Percentiles rank a stretch among this genome's conserved stretches.
These are phyloP conservation scores for rapeseed (Brassica napus) DNA, from an alignment of 345 rosid species.

Conservation along the genomic window Da-Ae NC_063439.1:28532001-28532500, in stretches of 20 bases:
- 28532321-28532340: not conserved
- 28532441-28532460: constrained; percentile 26
- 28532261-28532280: not conserved
- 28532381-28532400: no score
- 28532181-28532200: not conserved
- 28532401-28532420: not conserved
- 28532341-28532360: constrained; percentile 13
- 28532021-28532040: not conserved
- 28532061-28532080: not conserved
- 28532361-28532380: no score
- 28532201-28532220: not conserved
- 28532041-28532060: not conserved
- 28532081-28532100: not conserved
- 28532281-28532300: not conserved
- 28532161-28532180: not conserved
- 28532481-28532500: constrained; percentile 43
- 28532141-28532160: not conserved
- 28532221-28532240: not conserved
- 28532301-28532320: no score
- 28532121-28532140: not conserved
- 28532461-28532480: constrained; percentile 23
- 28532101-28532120: not conserved
- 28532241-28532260: not conserved
- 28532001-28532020: not conserved
- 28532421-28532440: constrained; percentile 6